Conservation (phyloP, 352 stramenopile species). For the Phytopythium ostracodes region DNA sequence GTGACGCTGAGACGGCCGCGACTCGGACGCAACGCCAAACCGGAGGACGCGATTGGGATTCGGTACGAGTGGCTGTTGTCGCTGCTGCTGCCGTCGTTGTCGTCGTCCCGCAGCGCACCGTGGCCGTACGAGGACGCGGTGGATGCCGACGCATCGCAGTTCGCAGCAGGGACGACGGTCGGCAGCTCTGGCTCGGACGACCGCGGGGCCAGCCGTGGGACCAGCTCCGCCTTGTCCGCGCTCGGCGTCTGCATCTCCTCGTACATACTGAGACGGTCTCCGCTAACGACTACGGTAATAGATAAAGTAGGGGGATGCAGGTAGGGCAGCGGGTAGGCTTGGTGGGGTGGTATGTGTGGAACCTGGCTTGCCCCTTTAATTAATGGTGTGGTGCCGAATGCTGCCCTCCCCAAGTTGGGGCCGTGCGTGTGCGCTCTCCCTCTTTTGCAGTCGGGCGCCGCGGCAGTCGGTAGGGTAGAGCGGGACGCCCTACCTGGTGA, state of each 20-base stretch:
- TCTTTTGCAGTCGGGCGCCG: no score
- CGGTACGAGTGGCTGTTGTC: slow-evolving; percentile 13
- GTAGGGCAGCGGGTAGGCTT: not conserved
- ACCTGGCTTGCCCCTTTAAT: no score
- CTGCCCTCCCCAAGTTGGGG: no score
- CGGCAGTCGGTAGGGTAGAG: no score
- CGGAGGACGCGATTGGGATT: slow-evolving; percentile 22
- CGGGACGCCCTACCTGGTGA: no score
- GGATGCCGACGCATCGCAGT: slow-evolving; percentile 12
- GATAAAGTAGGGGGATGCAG: not conserved
- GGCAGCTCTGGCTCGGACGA: slow-evolving; percentile 27
- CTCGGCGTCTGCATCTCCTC: slow-evolving; percentile 26
- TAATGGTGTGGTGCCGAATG: no score
- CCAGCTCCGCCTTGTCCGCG: slow-evolving; percentile 14
- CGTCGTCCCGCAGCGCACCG: slow-evolving; percentile 21
- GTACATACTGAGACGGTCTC: slow-evolving; percentile 19
- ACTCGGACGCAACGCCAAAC: slow-evolving; percentile 11
- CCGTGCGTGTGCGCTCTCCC: no score
- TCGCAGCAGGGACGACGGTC: slow-evolving; percentile 10
- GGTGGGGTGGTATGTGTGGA: no score
- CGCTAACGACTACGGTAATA: not conserved
- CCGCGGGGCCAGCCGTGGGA: slow-evolving; percentile 12
- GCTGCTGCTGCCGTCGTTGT: slow-evolving; percentile 12
- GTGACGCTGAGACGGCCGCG: slow-evolving; percentile 13
- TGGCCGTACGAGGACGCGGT: slow-evolving; percentile 15